These are phyloP conservation scores for Mucor mucedo DNA, from an alignment of 371 early-diverging fungal genomes.

Conservation along the genomic window DNA sequence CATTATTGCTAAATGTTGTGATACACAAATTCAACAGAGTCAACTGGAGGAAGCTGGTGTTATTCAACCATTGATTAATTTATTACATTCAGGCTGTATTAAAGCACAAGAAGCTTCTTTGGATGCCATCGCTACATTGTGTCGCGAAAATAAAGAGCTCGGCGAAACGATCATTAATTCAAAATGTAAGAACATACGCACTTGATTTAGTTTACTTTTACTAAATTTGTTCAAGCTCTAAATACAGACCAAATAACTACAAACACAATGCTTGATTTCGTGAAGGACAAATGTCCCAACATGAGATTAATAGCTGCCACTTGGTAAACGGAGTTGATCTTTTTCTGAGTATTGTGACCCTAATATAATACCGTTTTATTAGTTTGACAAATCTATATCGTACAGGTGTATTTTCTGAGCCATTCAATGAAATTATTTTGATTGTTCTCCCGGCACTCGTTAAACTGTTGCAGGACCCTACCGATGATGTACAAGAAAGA, in stretches of 20 bases:
- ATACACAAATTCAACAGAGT: slow-evolving; percentile 64
- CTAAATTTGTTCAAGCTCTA: slow-evolving; percentile 20
- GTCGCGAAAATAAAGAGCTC: slow-evolving; percentile 66
- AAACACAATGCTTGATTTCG: slow-evolving; percentile 65
- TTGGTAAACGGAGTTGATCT: slow-evolving; percentile 50
- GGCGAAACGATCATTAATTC: slow-evolving; percentile 54
- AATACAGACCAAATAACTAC: slow-evolving; percentile 40
- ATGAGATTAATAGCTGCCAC: slow-evolving; percentile 76
- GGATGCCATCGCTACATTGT: slow-evolving; percentile 75
- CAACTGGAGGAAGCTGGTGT: slow-evolving; percentile 65
- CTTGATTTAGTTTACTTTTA: not conserved
- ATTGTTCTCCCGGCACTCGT: slow-evolving; percentile 80
- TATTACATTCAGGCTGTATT: slow-evolving; percentile 61
- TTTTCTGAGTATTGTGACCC: not conserved
- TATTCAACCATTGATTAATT: slow-evolving; percentile 61
- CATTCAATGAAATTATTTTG: slow-evolving; percentile 59
- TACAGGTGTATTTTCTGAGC: slow-evolving; percentile 63
- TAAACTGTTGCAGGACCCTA: slow-evolving; percentile 66
- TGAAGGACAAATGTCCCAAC: slow-evolving; percentile 63
- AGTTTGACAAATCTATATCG: slow-evolving; percentile 76
- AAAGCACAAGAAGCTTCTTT: slow-evolving; percentile 82
- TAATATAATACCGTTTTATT: slow-evolving; percentile 54
- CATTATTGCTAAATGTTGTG: slow-evolving; percentile 70
- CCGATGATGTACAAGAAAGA: slow-evolving; percentile 65
- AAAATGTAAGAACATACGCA: slow-evolving; percentile 42